Evolutionary conservation across 306 rosid species (phyloP), one percentile per base, ranked within the genome.

Genomic region (Vachellia collinsii): DNA sequence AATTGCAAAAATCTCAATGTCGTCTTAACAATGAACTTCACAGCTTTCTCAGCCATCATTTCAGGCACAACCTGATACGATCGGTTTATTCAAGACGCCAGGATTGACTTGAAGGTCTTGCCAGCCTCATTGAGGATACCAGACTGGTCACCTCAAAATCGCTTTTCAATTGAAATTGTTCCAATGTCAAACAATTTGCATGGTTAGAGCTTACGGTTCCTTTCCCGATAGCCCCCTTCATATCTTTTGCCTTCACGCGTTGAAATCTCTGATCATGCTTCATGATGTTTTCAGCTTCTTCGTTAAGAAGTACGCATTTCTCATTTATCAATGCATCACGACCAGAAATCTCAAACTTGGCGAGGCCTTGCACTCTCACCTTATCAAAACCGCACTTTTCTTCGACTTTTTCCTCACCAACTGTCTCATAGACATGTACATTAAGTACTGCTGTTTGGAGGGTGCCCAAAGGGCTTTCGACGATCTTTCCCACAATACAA

Each of bases 361-460:
- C 77, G 75, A 68, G 59, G 85, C 83, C 64, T 61, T 89, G 61
- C 90, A 91, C 78, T 78, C 88, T 67, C 87, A 77, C 80, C 83
- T 91, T 4, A 81, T 89, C 75, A 89, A 87, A 86, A 87, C 85
- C 64, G 89, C 91, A 12, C 83, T 87, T 68, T 81, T 85, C 44
- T 81, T 68, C 51, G 74, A 84, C 58, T 81, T 82, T 63, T 88
- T 85, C 74, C 79, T 89, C 64, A 63, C 85, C 44, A 89, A 87
- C 39, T 84, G 82, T 46, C 90, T 91, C 75, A 82, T 91, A 11
- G 90, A 86, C 50, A 76, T 85, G 80, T 91, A 91, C 79, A 79
- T 88, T 50, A 91, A 89, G 65, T 87, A 90, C 70, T 81, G 77
- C 76, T 75, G 84, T 68, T 36, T 81, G 6, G 83, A 86, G 53